Conservation (phyloP, 441 rosid species). For the Adansonia grandidieri region DNA sequence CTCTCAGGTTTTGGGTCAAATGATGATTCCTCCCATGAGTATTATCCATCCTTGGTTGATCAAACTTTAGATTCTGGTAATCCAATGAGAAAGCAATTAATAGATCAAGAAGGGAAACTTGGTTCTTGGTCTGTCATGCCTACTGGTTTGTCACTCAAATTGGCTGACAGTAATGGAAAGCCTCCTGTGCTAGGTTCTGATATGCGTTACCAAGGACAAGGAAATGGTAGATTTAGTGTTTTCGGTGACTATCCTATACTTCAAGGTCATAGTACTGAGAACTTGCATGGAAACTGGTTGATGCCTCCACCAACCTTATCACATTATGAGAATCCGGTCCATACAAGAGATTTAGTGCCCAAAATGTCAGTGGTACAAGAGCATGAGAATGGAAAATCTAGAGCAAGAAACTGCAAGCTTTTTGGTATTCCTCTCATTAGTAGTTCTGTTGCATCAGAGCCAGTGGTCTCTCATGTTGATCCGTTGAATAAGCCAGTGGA, state of each 20-base stretch:
- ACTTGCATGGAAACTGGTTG: conserved; percentile 63
- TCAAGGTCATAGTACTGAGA: conserved; percentile 57
- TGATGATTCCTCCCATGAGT: conserved; percentile 50
- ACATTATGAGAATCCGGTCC: conserved; percentile 47
- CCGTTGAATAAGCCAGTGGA: conserved; percentile 32
- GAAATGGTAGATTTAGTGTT: conserved; percentile 50
- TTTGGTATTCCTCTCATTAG: conserved; percentile 82
- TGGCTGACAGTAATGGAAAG: conserved; percentile 50
- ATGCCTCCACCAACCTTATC: conserved; percentile 60
- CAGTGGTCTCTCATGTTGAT: conserved; percentile 37
- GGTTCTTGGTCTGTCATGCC: conserved; percentile 64
- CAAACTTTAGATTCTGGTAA: conserved; percentile 41
- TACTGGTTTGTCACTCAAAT: conserved; percentile 62
- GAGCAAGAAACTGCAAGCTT: conserved; percentile 72
- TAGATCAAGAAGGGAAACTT: conserved; percentile 63
- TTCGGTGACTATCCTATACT: conserved; percentile 53
- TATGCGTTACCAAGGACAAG: conserved; percentile 44
- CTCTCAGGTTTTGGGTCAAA: conserved; percentile 72
- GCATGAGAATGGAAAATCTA: conserved; percentile 49
- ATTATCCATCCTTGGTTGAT: conserved; percentile 49
- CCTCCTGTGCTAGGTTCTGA: conserved; percentile 47
- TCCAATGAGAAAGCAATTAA: conserved; percentile 43
- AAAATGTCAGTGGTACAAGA: conserved; percentile 45
- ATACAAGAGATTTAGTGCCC: conserved; percentile 46
- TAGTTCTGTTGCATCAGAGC: conserved; percentile 49